Evolutionary conservation across 2,329 filamentous ascomycete species (phyloP).

Genomic region (Paecilomyces variotii): DNA sequence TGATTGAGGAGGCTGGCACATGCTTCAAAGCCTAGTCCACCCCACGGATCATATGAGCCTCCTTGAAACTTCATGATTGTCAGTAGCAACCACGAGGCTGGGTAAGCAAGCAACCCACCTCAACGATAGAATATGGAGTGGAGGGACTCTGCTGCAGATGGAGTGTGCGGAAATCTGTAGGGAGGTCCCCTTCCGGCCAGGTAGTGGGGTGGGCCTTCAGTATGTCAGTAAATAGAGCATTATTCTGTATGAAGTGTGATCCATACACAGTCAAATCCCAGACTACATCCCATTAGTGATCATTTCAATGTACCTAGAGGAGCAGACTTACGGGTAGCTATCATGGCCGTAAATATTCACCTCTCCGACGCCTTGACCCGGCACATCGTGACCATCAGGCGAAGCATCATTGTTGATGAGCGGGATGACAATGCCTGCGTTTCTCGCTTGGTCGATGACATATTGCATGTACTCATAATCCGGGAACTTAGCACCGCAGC

Average conservation of each 20-base stretch:
- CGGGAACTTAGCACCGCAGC: conserved; percentile 49
- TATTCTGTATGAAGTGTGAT: not conserved
- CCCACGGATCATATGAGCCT: conserved; percentile 67
- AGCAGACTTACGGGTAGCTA: conserved; percentile 44
- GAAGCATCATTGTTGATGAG: conserved; percentile 66
- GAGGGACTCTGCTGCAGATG: conserved; percentile 56
- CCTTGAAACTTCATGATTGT: conserved; percentile 52
- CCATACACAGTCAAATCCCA: conserved; percentile 34
- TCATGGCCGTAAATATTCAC: conserved; percentile 63
- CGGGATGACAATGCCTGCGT: conserved; percentile 64
- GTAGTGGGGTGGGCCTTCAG: conserved; percentile 45
- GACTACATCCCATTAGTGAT: conserved; percentile 12
- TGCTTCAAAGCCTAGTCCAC: conserved; percentile 59
- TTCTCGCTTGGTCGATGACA: conserved; percentile 59
- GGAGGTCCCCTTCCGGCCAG: conserved; percentile 53
- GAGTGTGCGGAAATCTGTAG: conserved; percentile 46
- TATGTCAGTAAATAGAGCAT: conserved; percentile 4
- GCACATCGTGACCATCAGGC: conserved; percentile 54
- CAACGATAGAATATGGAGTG: conserved; percentile 58
- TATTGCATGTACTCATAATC: conserved; percentile 63
- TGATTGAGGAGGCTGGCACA: conserved; percentile 60
- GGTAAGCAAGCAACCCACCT: conserved; percentile 28
- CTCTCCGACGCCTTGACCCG: conserved; percentile 49
- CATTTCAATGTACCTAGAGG: not conserved
- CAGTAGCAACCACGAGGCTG: not conserved